phyloP scores from a whole-genome alignment of 2,329 filamentous ascomycete species.

The Hirsutella rhossiliensis region DNA sequence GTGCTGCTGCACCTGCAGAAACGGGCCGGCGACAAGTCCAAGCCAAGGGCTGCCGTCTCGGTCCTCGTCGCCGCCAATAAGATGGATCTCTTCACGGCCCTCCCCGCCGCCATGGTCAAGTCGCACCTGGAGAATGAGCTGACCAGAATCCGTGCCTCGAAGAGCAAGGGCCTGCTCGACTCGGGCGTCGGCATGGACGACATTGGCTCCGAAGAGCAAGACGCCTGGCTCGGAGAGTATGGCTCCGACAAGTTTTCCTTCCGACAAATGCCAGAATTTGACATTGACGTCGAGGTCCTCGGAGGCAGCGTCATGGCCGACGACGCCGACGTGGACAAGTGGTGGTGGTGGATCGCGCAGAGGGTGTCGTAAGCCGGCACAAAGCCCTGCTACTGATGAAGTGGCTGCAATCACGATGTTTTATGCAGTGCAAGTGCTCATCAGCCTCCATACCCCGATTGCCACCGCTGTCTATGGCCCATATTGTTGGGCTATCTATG shows the following conservation, averaged over 20 bases:
- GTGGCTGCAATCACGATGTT: background rate
- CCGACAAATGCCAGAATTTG: slow-evolving; percentile 69
- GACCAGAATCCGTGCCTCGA: slow-evolving; percentile 61
- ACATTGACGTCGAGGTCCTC: slow-evolving; percentile 63
- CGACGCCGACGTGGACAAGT: slow-evolving; percentile 62
- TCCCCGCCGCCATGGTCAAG: slow-evolving; percentile 68
- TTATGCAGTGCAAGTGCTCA: background rate
- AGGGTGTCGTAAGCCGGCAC: slow-evolving; percentile 38
- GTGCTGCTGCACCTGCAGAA: slow-evolving; percentile 75
- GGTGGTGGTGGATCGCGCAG: slow-evolving; percentile 85
- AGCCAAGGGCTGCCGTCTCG: slow-evolving; percentile 38
- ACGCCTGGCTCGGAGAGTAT: slow-evolving; percentile 74
- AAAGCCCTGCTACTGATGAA: background rate
- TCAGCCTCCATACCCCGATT: background rate
- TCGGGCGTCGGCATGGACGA: slow-evolving; percentile 61
- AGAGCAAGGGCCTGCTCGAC: slow-evolving; percentile 71
- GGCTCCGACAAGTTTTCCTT: slow-evolving; percentile 71
- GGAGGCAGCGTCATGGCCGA: slow-evolving; percentile 60
- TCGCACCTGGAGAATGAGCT: slow-evolving; percentile 70
- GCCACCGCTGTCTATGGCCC: background rate
- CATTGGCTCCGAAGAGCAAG: slow-evolving; percentile 54
- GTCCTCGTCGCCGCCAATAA: slow-evolving; percentile 90
- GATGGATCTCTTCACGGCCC: slow-evolving; percentile 84
- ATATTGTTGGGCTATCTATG: background rate
- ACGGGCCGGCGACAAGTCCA: slow-evolving; percentile 36